These are phyloP conservation scores for Scalesia atractyloides DNA, from an alignment of 129 eudicot species.

Conservation along the genomic window DNA sequence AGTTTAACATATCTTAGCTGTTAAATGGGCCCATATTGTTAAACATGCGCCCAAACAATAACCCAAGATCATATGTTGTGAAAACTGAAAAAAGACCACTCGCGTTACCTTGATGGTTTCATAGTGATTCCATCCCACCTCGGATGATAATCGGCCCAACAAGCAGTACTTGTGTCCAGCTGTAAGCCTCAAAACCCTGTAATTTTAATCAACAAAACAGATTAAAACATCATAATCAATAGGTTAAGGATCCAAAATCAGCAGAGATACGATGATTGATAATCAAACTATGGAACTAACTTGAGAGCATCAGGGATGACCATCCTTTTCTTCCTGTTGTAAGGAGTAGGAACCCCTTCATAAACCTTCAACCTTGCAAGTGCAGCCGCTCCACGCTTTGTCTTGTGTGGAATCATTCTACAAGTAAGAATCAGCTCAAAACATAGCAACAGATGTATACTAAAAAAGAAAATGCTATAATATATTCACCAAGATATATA, in stretches of 20 bases:
- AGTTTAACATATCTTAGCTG: not conserved
- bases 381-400: conserved; percentile 79
- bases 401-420: conserved; percentile 87
- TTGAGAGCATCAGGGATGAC: conserved; percentile 86
- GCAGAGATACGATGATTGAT: not conserved
- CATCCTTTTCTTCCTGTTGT: conserved; percentile 75
- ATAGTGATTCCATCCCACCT: conserved; percentile 18
- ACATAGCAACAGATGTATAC: not conserved
- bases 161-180: conserved; percentile 17
- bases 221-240: not conserved
- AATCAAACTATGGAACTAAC: conserved; percentile 30
- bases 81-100: not conserved
- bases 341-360: conserved; percentile 80
- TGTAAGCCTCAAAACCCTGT: conserved; percentile 75
- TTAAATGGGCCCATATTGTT: too few species aligned
- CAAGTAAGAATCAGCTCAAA: conserved; percentile 5
- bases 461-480: not conserved
- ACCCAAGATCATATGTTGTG: not conserved
- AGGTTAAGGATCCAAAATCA: not conserved
- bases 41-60: too few species aligned
- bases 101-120: conserved; percentile 8
- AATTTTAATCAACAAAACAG: not conserved
- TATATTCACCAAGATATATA: not conserved
- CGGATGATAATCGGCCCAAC: conserved; percentile 12
- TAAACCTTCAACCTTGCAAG: conserved; percentile 75